Base-by-base conservation (phyloP, 2,329 filamentous ascomycete genomes). In the Botryotinia calthae region DNA sequence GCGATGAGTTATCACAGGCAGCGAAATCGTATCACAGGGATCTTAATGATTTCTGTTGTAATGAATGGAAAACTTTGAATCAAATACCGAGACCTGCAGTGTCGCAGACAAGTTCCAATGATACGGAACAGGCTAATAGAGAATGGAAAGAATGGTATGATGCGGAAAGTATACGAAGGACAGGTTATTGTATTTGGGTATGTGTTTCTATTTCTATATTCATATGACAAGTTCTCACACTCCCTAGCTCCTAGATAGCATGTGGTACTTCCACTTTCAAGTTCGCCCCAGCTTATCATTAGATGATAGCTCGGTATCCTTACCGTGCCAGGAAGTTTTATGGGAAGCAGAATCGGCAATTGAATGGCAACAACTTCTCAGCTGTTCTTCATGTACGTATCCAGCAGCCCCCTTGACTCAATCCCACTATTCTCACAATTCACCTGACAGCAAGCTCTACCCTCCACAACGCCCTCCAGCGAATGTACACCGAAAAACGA, bases 401-500 rank as follows among this genome's bases (percentile, higher is more conserved):
- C 61, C 9, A 9, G 25, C 12, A 5, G n/a, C 2, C 18, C n/a
- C 61, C 18, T 12, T 31, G 18, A 64, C 6, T 16, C n/a, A 63
- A 22, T 9, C 40, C 16, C 16, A 22, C 18, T 9, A 44, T 18
- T 22, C 31, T 37, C 20, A 34, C 25, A 46, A 31, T 31, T 22
- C 40, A 46, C n/a, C 31, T 2, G 3, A 22, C 18, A 63, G 61
- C 77, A 70, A 81, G 79, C 37, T 77, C 80, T 25, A 83, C 83
- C 28, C 80, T 86, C 6, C 80, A 81, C 51, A 79, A 82, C 62
- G 83, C 84, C 1, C 79, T 86, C 20, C 82, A 86, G 67, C 81
- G 81, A 5, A 75, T 86, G 4, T 87, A 86, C 75, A 82, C 86
- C 34, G 84, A 86, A 75, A 87, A 87, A 76, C 80, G 78, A 51